Conservation (phyloP, 257 asterid genomes). For the Solanum pinnatisectum region DNA sequence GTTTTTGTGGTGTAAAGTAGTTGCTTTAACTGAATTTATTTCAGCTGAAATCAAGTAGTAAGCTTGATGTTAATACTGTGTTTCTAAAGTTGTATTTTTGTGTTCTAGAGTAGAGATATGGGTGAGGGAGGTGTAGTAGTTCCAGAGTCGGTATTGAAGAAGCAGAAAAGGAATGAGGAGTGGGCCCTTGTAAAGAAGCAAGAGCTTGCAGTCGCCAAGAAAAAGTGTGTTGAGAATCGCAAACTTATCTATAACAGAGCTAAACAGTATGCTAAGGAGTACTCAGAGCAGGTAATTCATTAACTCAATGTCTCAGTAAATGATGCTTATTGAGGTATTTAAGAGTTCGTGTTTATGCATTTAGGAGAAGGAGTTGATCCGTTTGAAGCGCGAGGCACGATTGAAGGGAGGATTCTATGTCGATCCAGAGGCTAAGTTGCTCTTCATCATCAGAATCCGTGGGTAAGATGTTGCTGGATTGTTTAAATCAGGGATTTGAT, state of each 20-base stretch:
- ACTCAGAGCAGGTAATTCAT: conserved; percentile 31
- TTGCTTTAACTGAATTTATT: too few species aligned
- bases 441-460: conserved; percentile 59
- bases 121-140: conserved; percentile 17
- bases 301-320: background rate
- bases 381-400: conserved; percentile 69
- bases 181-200: conserved; percentile 50
- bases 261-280: conserved; percentile 40
- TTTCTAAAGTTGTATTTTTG: background rate
- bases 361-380: conserved; percentile 48
- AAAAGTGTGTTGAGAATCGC: conserved; percentile 36
- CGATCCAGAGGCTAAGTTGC: conserved; percentile 53
- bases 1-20: too few species aligned
- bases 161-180: conserved; percentile 59
- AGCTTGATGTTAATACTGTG: background rate
- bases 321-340: too few species aligned
- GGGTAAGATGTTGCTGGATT: conserved; percentile 29
- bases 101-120: background rate
- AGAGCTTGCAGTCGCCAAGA: conserved; percentile 38
- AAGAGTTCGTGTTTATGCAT: background rate
- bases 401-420: conserved; percentile 83
- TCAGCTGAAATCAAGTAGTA: too few species aligned
- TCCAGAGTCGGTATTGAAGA: conserved; percentile 63
- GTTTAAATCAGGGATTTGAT: background rate
- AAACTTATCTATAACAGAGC: conserved; percentile 45